Base-by-base conservation (phyloP, 768 basidiomycete genomes). In the Tricholoma flavovirens region DNA sequence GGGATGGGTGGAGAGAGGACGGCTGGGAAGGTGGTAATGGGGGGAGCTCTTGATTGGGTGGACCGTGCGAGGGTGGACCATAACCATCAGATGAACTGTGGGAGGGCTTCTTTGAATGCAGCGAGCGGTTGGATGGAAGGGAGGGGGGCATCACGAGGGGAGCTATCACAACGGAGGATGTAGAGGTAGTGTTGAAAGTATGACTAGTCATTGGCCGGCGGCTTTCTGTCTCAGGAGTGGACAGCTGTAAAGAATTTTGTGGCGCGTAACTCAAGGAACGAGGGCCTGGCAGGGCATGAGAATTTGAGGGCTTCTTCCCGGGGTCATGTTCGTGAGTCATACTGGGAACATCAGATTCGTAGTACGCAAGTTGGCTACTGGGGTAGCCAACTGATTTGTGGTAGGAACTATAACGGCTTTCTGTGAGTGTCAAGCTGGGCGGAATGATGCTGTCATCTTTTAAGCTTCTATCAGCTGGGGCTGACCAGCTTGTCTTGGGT, bases 401-500 rank as follows among this genome's bases (percentile, higher is more conserved):
- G 45, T 66, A 64, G 30, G 69, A 66, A 49, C 62, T 60, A n/a
- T 63, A 66, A 12, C 62, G 66, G 49, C 61, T 58, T 35, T 70
- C 64, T 42, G 70, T 66, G 38, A 67, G 66, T 38, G 67, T 64
- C 49, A 73, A 59, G 62, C 66, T 69, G 63, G 71, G 66, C 57
- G 73, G 69, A 32, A 70, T 62, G 51, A 62, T 51, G 43, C 45
- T 59, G 36, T 53, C 53, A 36, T 75, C 75, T 54, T 75, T 74
- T 43, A 72, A 64, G 32, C 63, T 69, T 48, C 66, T 72, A 58
- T 72, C 73, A 48, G 55, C 46, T 26, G 61, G 45, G 26, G 67
- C 53, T n/a, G 67, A 64, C 78, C 80, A 84, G 73, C 79, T 79
- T 51, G 74, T 68, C 51, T 72, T 71, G 7, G 62, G 59, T 40